Conservation (phyloP, 441 rosid genomes). For the Flueggea neowawraea region DNA sequence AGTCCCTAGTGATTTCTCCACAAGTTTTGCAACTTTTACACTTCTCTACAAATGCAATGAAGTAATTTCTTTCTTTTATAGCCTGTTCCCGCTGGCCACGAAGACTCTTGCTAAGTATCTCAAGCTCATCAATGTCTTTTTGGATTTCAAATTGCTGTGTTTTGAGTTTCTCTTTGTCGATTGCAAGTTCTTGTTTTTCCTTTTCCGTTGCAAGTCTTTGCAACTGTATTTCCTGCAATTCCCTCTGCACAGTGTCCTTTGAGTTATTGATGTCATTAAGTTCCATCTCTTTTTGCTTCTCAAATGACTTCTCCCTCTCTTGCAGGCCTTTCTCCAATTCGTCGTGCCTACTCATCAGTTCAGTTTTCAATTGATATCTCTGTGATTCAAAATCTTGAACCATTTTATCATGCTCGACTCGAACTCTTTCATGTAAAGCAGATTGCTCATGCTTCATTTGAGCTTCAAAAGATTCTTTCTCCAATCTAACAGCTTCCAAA, state of each 20-base stretch:
- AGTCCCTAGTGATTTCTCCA: constrained; percentile 53
- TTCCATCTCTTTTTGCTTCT: constrained; percentile 50
- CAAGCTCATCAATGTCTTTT: constrained; percentile 66
- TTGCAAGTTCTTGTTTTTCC: constrained; percentile 45
- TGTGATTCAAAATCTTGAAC: constrained; percentile 56
- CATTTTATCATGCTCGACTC: constrained; percentile 49
- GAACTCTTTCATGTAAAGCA: constrained; percentile 44
- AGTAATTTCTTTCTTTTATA: constrained; percentile 44
- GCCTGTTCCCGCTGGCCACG: constrained; percentile 50
- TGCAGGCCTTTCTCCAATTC: constrained; percentile 54
- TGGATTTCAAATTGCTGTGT: constrained; percentile 54
- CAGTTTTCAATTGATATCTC: constrained; percentile 46
- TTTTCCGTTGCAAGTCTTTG: constrained; percentile 39
- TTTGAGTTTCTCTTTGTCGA: constrained; percentile 44
- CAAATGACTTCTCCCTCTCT: constrained; percentile 39
- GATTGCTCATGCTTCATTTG: constrained; percentile 58
- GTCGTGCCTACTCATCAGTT: constrained; percentile 35
- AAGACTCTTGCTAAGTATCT: constrained; percentile 51
- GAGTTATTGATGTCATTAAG: constrained; percentile 26
- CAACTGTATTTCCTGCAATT: constrained; percentile 46
- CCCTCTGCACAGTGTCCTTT: constrained; percentile 51
- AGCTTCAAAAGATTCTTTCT: constrained; percentile 70
- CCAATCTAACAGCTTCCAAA: constrained; percentile 51
- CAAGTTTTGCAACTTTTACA: constrained; percentile 56
- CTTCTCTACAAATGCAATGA: constrained; percentile 59